Percentiles rank a stretch among this genome's conserved stretches.
Evolutionary conservation across 495 filamentous ascomycete genomes (phyloP).

Genomic region (Barbatosphaeria neglecta): DNA sequence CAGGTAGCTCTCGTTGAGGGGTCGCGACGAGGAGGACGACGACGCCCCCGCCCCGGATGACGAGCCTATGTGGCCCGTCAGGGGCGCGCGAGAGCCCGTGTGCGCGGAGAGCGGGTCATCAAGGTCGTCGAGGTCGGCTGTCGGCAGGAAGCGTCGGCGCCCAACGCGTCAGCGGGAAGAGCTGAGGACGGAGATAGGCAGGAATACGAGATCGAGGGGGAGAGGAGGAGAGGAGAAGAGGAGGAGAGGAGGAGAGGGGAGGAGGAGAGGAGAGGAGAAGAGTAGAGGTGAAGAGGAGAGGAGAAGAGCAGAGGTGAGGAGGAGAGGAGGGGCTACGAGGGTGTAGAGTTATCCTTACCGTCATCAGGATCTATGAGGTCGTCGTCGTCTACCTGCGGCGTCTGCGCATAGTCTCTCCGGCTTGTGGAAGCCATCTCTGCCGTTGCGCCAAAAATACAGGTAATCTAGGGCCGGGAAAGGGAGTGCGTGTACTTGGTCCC

Average conservation of each 20-base stretch:
- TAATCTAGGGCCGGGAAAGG: too few species aligned
- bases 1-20: slow-evolving; percentile 52
- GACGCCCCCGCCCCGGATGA: slow-evolving; percentile 29
- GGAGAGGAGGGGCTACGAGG: neutral
- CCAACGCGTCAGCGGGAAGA: neutral
- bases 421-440: slow-evolving; percentile 20
- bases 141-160: neutral
- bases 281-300: too few species aligned
- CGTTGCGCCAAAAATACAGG: neutral
- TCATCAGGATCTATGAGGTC: slow-evolving; percentile 91
- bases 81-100: slow-evolving; percentile 58
- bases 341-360: slow-evolving; percentile 38
- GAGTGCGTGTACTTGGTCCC: too few species aligned
- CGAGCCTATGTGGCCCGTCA: slow-evolving; percentile 84
- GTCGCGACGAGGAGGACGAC: slow-evolving; percentile 33
- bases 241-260: too few species aligned
- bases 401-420: slow-evolving; percentile 45
- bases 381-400: slow-evolving; percentile 71
- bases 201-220: too few species aligned
- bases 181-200: too few species aligned
- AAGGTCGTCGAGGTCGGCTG: slow-evolving; percentile 75
- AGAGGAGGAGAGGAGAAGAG: too few species aligned
- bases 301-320: neutral
- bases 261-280: too few species aligned
- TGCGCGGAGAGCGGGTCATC: slow-evolving; percentile 67